Base-by-base conservation (phyloP, 306 rosid species). In the Cucurbita pepo region DNA sequence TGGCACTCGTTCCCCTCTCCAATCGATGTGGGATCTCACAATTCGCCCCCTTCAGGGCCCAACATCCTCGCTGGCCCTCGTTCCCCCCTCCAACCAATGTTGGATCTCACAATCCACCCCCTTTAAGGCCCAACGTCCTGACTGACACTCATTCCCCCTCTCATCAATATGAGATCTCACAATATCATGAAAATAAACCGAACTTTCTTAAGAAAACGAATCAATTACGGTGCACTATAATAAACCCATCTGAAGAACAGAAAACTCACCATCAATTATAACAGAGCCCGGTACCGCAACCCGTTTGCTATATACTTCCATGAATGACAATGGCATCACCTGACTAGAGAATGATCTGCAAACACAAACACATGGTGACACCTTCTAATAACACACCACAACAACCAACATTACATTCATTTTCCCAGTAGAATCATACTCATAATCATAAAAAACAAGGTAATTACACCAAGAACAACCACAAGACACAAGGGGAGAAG, bases 241-340 rank as follows among this genome's bases (percentile, higher is more conserved):
- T 3, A 3, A 30, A 30, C 34, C 2, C 34, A 3, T 30, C 34
- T 30, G 3, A 30, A 30, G 30, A 25, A n/a, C 25, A 30, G 6
- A 34, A 59, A 58, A 64, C 69, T 62, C 21, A 93, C 97, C 98
- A 75, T 93, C 98, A 10, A 93, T 93, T 57, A 93, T 82, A 59
- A 88, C 70, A 56, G 94, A 79, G 75, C 91, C 97, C 22, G 90
- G 96, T 56, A 84, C 90, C 64, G 72, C 84, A 52, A 63, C 77
- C 70, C 97, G 81, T 78, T 84, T 87, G 51, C 89, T 77, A 83
- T 87, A 87, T 13, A 88, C 86, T 63, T 73, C 43, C 88, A 82
- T 88, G 73, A 85, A 87, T 8, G 89, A 80, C 63, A 93, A 69
- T 14, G 84, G 86, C 37, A 84, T 77, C 75, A 79, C 57, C 71